These are phyloP conservation scores for Cornus florida DNA, from an alignment of 148 eudicot species.

Conservation along the genomic window DNA sequence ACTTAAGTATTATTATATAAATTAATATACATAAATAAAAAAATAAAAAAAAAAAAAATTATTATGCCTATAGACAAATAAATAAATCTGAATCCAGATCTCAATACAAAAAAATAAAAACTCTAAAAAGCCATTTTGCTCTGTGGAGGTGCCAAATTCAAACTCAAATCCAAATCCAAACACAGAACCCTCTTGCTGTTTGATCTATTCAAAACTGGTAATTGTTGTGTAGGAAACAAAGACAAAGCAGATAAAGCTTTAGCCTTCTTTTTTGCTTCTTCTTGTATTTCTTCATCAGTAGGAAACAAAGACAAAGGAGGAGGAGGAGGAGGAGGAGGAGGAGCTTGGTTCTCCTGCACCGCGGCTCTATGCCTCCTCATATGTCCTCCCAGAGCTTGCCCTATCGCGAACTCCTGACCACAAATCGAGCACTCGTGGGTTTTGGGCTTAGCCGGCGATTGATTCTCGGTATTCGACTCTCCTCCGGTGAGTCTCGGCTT, in stretches of 20 bases:
- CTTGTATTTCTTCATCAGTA: too few species aligned
- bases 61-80: too few species aligned
- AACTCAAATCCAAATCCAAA: constrained; percentile 37
- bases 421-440: constrained; percentile 23
- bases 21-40: too few species aligned
- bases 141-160: constrained; percentile 39
- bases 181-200: constrained; percentile 1
- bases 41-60: too few species aligned
- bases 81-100: neutral
- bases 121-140: neutral
- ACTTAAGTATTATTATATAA: too few species aligned
- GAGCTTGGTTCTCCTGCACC: neutral
- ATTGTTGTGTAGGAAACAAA: too few species aligned
- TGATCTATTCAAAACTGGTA: too few species aligned
- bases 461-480: neutral
- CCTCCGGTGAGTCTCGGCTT: constrained; percentile 13
- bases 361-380: constrained; percentile 24
- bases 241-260: too few species aligned
- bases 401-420: constrained; percentile 22
- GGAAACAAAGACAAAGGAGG: too few species aligned
- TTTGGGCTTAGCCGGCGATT: neutral
- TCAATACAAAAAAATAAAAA: too few species aligned
- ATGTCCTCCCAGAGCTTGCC: constrained; percentile 26
- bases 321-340: too few species aligned
- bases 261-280: too few species aligned